phyloP scores from a whole-genome alignment of 305 asterid genomes.

The Nicotiana rustica region DNA sequence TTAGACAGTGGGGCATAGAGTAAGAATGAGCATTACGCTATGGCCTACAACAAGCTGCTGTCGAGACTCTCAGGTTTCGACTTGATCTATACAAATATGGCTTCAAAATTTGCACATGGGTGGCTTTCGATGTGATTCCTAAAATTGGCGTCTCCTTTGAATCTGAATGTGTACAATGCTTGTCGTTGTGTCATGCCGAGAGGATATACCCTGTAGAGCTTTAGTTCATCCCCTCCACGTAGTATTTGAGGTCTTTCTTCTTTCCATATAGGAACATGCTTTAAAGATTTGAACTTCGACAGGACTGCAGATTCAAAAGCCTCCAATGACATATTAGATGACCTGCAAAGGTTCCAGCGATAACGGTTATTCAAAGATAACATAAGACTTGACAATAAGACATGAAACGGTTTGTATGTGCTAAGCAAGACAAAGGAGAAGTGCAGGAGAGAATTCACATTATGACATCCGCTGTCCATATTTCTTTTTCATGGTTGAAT shows the following conservation, averaged over 20 bases:
- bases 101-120: conserved; percentile 89
- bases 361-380: neutral
- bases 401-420: neutral
- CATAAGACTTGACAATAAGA: neutral
- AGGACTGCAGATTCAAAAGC: conserved; percentile 66
- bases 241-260: conserved; percentile 77
- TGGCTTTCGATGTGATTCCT: conserved; percentile 67
- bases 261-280: conserved; percentile 84
- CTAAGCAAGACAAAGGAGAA: neutral
- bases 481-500: neutral
- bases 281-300: conserved; percentile 63
- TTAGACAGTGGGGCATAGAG: neutral
- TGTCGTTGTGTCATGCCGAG: conserved; percentile 83
- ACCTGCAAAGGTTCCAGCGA: conserved; percentile 52
- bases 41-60: neutral
- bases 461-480: neutral
- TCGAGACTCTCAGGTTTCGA: neutral
- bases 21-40: conserved; percentile 7
- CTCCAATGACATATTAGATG: conserved; percentile 71
- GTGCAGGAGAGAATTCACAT: conserved; percentile 22
- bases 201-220: conserved; percentile 76
- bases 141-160: conserved; percentile 63
- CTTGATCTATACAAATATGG: conserved; percentile 66
- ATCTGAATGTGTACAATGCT: conserved; percentile 76
- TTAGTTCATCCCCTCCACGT: conserved; percentile 72